These are phyloP conservation scores for Diaporthe citrichinensis DNA, from an alignment of 2,329 filamentous ascomycete genomes.

Conservation along the genomic window DNA sequence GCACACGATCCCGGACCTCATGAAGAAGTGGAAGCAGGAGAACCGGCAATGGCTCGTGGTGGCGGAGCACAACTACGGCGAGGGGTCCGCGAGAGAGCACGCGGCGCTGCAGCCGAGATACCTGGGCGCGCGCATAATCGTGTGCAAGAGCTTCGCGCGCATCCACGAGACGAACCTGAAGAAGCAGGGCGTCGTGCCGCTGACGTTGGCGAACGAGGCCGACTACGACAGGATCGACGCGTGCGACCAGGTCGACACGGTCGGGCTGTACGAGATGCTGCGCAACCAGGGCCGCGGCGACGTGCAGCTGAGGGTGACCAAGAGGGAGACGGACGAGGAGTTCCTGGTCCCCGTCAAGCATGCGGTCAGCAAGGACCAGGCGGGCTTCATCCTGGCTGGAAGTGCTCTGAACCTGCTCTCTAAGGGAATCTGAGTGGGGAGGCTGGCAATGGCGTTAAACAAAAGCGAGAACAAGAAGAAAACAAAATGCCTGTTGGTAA, in stretches of 20 bases:
- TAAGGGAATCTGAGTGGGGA: conserved; percentile 57
- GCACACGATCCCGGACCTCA: conserved; percentile 89
- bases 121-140: conserved; percentile 85
- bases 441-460: not conserved
- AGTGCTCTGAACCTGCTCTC: conserved; percentile 93
- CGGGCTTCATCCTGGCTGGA: conserved; percentile 91
- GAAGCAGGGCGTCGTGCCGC: conserved; percentile 96
- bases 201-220: conserved; percentile 89
- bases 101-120: conserved; percentile 89
- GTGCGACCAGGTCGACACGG: conserved; percentile 85
- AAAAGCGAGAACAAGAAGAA: not conserved
- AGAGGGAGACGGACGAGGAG: conserved; percentile 73
- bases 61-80: conserved; percentile 96
- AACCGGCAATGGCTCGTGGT: conserved; percentile 91
- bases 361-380: conserved; percentile 90
- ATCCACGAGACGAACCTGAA: conserved; percentile 96
- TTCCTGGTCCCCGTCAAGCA: conserved; percentile 85
- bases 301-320: conserved; percentile 77
- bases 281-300: conserved; percentile 82
- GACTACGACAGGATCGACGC: conserved; percentile 90
- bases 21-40: conserved; percentile 83
- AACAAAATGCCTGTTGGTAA: not conserved
- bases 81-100: conserved; percentile 89
- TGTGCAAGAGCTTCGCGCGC: conserved; percentile 85
- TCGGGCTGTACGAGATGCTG: conserved; percentile 88